Base-by-base conservation (phyloP, 306 rosid genomes). In the Gillenia trifoliata region DNA sequence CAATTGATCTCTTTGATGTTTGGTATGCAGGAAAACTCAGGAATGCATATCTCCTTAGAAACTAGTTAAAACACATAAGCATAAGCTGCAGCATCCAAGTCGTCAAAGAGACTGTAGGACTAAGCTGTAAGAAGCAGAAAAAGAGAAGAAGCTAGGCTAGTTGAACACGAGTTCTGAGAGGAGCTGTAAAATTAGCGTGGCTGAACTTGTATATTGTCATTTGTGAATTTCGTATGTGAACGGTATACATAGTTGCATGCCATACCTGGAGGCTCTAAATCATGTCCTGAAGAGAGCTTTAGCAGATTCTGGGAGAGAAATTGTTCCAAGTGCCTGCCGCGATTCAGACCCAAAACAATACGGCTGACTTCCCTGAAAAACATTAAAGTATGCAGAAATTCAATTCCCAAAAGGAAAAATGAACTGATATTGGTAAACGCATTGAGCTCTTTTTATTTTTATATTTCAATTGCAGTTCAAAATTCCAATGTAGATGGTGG, bases 311-410 rank as follows among this genome's bases (percentile, higher is more conserved):
- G 95, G 84, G 45, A 88, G 85, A 79, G 67, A 67, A 75, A 76
- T 55, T n/a, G 87, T 67, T 78, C 86, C 85, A 43, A 88, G 81
- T 17, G 64, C 61, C 81, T 86, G 50, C 89, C 96, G 66, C 92
- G 81, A 78, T 91, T 91, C 59, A 88, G 79, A 52, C 98, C 98
- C 41, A 84, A 78, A 75, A 91, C 90, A 77, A 94, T 69, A 34
- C 96, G 97, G 85, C 70, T 94, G 19, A 86, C 97, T 87, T 94
- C 96, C 97, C 90, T 88, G 60, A 81, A 78, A 49, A 73, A n/a
- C n/a, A n/a, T n/a, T n/a, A n/a, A n/a, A 31, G 28, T 6, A 64
- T 8, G 34, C 45, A 28, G 8, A 25, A 73, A 43, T 61, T 31
- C 61, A 34, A 5, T 19, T 7, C 17, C 13, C 16, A n/a, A 63